phyloP scores from a whole-genome alignment of 495 filamentous ascomycete species.

The Staphylotrichum longicolle region DNA sequence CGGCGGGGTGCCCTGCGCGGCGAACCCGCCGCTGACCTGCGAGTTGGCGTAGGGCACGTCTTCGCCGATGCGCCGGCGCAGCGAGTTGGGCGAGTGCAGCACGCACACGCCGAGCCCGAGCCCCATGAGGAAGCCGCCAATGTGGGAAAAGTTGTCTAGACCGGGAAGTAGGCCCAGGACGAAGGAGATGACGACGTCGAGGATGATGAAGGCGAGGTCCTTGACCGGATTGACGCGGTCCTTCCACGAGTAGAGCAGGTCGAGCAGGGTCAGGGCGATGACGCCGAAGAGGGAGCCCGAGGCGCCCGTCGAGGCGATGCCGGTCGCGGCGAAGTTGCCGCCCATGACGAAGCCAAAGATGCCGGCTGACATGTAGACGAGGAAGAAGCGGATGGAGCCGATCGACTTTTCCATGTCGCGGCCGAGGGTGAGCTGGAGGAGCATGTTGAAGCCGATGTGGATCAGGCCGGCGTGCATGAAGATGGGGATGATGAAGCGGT shows the following conservation, averaged over 20 bases:
- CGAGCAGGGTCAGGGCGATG: conserved; percentile 80
- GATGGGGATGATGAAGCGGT: conserved; percentile 90
- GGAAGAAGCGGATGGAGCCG: conserved; percentile 75
- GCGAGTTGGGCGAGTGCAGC: conserved; percentile 77
- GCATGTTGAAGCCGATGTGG: conserved; percentile 92
- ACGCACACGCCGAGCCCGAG: conserved; percentile 81
- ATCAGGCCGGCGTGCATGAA: conserved; percentile 92
- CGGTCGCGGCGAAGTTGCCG: conserved; percentile 82
- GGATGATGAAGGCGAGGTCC: conserved; percentile 77
- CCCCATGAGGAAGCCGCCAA: conserved; percentile 94
- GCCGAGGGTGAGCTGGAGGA: conserved; percentile 83
- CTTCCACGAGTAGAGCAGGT: conserved; percentile 88
- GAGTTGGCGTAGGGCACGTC: conserved; percentile 51
- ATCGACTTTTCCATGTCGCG: conserved; percentile 87
- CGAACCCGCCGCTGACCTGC: conserved; percentile 37
- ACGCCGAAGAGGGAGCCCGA: conserved; percentile 90
- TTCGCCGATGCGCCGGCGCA: conserved; percentile 72
- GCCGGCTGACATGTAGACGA: conserved; percentile 86
- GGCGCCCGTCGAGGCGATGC: conserved; percentile 78
- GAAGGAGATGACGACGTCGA: conserved; percentile 86
- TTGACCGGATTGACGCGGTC: conserved; percentile 69
- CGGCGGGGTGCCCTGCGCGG: conserved; percentile 45
- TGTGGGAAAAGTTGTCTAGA: conserved; percentile 95
- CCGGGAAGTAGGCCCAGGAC: conserved; percentile 89
- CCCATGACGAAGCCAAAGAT: conserved; percentile 97